Percentiles rank a stretch among this genome's conserved stretches.
These are phyloP conservation scores for Citrus trifoliata DNA, from an alignment of 345 rosid genomes.

Conservation along the genomic window DNA sequence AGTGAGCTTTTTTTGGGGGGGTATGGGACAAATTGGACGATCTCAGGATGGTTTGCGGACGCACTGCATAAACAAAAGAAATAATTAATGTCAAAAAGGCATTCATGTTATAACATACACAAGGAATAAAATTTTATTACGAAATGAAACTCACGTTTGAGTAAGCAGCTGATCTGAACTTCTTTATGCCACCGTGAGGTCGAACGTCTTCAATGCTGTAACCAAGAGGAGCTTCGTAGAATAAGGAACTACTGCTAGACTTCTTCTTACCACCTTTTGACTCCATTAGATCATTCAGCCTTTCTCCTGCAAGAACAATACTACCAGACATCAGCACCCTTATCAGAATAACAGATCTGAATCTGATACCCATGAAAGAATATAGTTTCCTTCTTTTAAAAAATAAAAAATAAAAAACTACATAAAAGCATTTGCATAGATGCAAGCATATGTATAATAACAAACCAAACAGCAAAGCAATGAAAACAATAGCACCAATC, in stretches of 20 bases:
- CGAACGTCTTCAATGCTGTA: constrained; percentile 99
- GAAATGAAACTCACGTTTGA: constrained; percentile 51
- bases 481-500: background rate
- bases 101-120: background rate
- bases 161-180: constrained; percentile 96
- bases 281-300: constrained; percentile 95
- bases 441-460: background rate
- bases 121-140: background rate
- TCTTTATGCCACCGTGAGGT: constrained; percentile 98
- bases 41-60: constrained; percentile 85
- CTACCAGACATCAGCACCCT: background rate
- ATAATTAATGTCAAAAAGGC: constrained; percentile 3
- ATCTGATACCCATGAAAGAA: background rate
- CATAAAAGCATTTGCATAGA: background rate
- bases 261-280: constrained; percentile 92
- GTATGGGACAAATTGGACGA: constrained; percentile 14
- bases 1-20: constrained; percentile 9
- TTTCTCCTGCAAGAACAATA: constrained; percentile 18
- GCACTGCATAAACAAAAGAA: constrained; percentile 48
- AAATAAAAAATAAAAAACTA: background rate
- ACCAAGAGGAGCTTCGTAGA: constrained; percentile 97
- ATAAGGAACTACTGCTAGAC: constrained; percentile 74
- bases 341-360: too few relatives aligned
- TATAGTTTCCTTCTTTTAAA: background rate
- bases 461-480: background rate